phyloP scores from a whole-genome alignment of 176 grass and related monocot genomes.

The Triticum aestivum region IWGSC_CS_RefSeq_v2.1 NC_057802.1:446519742-446520241 shows the following conservation, averaged over 20 bases:
- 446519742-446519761: constrained; percentile 43
- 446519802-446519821: constrained; percentile 46
- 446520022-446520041: constrained; percentile 45
- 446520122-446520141: constrained; percentile 31
- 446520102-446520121: constrained; percentile 60
- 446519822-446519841: constrained; percentile 40
- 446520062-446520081: constrained; percentile 54
- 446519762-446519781: constrained; percentile 67
- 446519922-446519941: constrained; percentile 66
- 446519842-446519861: not conserved
- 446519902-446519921: constrained; percentile 51
- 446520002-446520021: constrained; percentile 50
- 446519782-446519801: constrained; percentile 33
- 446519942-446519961: constrained; percentile 17
- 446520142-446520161: constrained; percentile 49
- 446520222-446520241: constrained; percentile 53
- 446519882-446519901: constrained; percentile 3
- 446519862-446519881: not conserved
- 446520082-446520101: constrained; percentile 59
- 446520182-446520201: constrained; percentile 31
- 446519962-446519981: constrained; percentile 45
- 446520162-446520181: constrained; percentile 47
- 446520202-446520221: constrained; percentile 54
- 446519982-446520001: constrained; percentile 25
- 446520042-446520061: constrained; percentile 53